Conservation (phyloP, 177 flowering plant species). For the Vitis hybrid region DNA sequence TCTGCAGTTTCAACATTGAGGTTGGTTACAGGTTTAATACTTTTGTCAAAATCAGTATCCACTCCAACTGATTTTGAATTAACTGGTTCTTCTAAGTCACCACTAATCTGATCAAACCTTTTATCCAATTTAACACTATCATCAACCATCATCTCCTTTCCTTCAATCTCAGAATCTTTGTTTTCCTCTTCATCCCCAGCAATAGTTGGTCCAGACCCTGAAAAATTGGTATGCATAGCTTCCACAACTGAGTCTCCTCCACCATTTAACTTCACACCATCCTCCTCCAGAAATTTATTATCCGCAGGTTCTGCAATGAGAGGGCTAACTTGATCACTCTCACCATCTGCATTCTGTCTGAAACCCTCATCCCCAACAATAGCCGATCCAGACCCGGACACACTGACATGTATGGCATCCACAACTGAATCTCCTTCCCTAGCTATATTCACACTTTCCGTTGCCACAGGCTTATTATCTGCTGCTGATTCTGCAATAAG, state of each 20-base stretch:
- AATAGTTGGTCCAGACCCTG: constrained; percentile 13
- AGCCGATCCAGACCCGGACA: constrained; percentile 12
- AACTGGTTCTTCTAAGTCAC: constrained; percentile 17
- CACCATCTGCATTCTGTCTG: neutral
- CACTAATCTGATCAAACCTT: constrained; percentile 18
- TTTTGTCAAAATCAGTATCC: constrained; percentile 2
- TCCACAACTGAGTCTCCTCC: constrained; percentile 26
- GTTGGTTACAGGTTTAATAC: constrained; percentile 10
- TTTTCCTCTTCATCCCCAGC: constrained; percentile 26
- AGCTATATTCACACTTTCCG: constrained; percentile 11
- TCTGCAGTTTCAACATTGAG: constrained; percentile 14
- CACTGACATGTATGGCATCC: constrained; percentile 14
- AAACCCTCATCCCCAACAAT: constrained; percentile 22
- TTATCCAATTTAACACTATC: constrained; percentile 16
- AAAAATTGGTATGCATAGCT: constrained; percentile 2
- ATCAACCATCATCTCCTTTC: constrained; percentile 2
- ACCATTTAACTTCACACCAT: constrained; percentile 11
- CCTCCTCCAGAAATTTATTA: constrained; percentile 15
- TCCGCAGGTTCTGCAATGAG: constrained; percentile 14
- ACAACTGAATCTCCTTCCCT: constrained; percentile 21
- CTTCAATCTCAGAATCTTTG: constrained; percentile 18
- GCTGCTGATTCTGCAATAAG: constrained; percentile 9
- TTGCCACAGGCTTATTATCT: constrained; percentile 15
- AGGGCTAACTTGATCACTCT: constrained; percentile 9
- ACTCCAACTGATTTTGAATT: constrained; percentile 12